Evolutionary conservation across 192 early-diverging fungal genomes (phyloP).

Genomic region (Linnemannia hyalina): DNA sequence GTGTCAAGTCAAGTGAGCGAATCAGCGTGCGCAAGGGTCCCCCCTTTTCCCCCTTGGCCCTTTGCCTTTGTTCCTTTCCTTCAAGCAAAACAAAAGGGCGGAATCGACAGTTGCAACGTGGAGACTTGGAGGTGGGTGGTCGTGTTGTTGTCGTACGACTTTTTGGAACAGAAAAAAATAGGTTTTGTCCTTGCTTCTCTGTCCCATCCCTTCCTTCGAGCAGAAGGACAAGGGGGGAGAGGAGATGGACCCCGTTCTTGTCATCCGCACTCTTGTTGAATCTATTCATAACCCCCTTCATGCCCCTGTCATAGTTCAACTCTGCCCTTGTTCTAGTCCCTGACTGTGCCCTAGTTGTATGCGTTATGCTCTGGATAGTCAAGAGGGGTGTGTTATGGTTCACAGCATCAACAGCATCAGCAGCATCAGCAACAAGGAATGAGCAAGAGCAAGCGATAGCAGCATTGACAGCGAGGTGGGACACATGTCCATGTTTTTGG

Average conservation of each 20-base stretch:
- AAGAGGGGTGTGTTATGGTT: background rate
- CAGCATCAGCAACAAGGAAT: background rate
- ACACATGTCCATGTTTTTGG: background rate
- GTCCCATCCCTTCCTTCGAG: too few relatives aligned
- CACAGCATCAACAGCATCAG: background rate
- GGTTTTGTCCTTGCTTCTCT: background rate
- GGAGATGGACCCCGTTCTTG: too few relatives aligned
- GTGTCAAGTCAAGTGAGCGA: too few relatives aligned
- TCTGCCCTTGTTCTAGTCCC: too few relatives aligned
- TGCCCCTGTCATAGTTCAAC: too few relatives aligned
- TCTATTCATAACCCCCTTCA: too few relatives aligned
- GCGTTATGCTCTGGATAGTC: too few relatives aligned
- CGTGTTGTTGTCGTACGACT: background rate
- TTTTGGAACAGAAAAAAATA: background rate
- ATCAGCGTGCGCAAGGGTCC: too few relatives aligned
- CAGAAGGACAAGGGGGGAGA: too few relatives aligned
- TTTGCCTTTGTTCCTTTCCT: too few relatives aligned
- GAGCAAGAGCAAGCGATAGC: background rate
- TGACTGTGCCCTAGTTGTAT: background rate
- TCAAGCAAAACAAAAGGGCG: background rate
- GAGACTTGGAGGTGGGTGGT: background rate
- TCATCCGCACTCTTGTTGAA: too few relatives aligned
- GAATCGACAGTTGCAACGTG: slow-evolving; percentile 7
- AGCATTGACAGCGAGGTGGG: background rate
- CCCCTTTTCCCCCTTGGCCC: too few relatives aligned